These are phyloP conservation scores for Diaporthe sp. DNA, from an alignment of 2,329 filamentous ascomycete genomes.

Conservation along the genomic window DNA sequence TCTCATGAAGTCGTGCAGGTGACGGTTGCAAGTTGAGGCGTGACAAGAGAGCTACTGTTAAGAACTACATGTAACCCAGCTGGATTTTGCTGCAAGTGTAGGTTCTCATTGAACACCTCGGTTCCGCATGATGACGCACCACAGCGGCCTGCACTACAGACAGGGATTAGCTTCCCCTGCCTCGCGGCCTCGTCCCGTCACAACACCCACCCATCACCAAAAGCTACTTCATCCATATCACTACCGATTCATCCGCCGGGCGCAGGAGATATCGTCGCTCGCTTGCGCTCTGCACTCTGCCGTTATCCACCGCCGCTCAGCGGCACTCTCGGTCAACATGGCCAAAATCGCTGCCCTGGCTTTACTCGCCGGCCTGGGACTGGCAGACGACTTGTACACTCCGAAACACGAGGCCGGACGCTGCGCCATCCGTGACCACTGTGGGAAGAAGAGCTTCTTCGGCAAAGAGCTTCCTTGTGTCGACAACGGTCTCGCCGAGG, in stretches of 20 bases:
- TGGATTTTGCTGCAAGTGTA: background rate
- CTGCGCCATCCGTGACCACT: conserved; percentile 92
- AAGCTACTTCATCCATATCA: conserved; percentile 15
- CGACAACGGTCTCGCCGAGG: conserved; percentile 86
- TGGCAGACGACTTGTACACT: conserved; percentile 54
- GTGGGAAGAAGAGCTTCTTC: conserved; percentile 91
- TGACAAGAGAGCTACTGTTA: conserved; percentile 7
- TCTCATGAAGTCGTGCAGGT: background rate
- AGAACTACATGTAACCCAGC: background rate
- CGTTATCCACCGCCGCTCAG: conserved; percentile 35
- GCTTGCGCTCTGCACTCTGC: background rate
- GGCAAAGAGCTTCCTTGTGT: conserved; percentile 91
- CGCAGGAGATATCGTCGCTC: background rate
- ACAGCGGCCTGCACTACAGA: background rate
- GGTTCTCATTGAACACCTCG: background rate
- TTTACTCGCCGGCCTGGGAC: conserved; percentile 50
- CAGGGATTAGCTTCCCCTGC: conserved; percentile 26
- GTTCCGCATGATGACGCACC: conserved; percentile 20
- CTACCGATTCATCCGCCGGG: background rate
- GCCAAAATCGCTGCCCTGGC: conserved; percentile 53
- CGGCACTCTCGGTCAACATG: conserved; percentile 48
- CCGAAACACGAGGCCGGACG: conserved; percentile 86
- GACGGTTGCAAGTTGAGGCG: background rate
- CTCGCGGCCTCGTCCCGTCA: conserved; percentile 4
- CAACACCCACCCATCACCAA: background rate